phyloP scores from a whole-genome alignment of 2,329 filamentous ascomycete species.

The Trichoderma afroharzianum region DNA sequence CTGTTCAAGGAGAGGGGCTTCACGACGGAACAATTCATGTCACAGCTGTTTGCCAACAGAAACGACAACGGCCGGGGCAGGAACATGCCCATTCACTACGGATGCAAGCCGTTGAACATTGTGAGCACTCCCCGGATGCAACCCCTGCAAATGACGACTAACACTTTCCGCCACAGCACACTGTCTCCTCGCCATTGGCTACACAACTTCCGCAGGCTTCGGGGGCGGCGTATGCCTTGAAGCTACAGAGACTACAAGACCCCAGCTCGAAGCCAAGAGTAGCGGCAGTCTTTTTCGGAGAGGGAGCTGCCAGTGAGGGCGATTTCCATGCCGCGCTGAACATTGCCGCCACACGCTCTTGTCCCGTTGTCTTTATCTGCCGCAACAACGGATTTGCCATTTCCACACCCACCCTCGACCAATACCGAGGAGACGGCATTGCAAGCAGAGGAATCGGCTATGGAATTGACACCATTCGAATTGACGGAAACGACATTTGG shows the following conservation, averaged over 20 bases:
- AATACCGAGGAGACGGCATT: conserved; percentile 89
- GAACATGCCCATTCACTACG: conserved; percentile 98
- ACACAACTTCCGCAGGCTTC: conserved; percentile 88
- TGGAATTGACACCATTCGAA: conserved; percentile 87
- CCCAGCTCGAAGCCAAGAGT: conserved; percentile 65
- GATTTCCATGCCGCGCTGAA: conserved; percentile 91
- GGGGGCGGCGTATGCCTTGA: conserved; percentile 83
- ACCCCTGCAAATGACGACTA: not conserved
- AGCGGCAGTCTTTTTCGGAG: conserved; percentile 82
- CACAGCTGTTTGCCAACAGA: conserved; percentile 83
- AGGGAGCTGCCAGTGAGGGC: conserved; percentile 85
- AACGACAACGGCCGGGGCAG: conserved; percentile 77
- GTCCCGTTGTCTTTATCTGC: conserved; percentile 85
- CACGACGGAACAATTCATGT: conserved; percentile 86
- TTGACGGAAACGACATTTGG: conserved; percentile 94
- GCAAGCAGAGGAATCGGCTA: conserved; percentile 83
- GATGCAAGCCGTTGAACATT: conserved; percentile 77
- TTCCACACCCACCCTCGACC: conserved; percentile 81
- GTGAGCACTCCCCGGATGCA: conserved; percentile 43
- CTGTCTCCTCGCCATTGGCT: conserved; percentile 76
- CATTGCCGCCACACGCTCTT: conserved; percentile 84
- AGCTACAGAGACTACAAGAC: conserved; percentile 71
- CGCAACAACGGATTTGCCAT: conserved; percentile 93
- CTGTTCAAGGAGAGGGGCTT: conserved; percentile 89
- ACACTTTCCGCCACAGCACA: conserved; percentile 54